phyloP scores from a whole-genome alignment of 1,284 basidiomycete genomes.

The Ceratobasidium papillatum region DNA sequence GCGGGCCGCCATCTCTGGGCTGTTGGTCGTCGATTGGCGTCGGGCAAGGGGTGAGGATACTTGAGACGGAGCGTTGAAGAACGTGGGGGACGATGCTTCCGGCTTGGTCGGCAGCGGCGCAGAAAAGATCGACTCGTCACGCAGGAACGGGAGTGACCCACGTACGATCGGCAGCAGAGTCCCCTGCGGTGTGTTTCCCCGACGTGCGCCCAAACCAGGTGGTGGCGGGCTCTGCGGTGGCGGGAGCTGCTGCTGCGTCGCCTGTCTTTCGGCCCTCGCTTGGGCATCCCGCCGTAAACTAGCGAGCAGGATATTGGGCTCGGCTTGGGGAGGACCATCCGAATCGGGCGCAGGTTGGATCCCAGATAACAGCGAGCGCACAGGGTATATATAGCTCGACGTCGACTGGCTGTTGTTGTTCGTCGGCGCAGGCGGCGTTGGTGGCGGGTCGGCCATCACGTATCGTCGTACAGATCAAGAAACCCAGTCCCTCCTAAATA shows the following conservation, averaged over 20 bases:
- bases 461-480: background rate
- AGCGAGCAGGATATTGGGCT: conserved; percentile 11
- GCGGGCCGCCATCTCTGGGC: background rate
- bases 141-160: conserved; percentile 11
- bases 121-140: conserved; percentile 18
- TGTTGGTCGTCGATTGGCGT: background rate
- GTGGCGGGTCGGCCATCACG: background rate
- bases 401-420: background rate
- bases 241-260: background rate
- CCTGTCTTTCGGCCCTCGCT: conserved; percentile 10
- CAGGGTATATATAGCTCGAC: conserved; percentile 45
- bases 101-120: conserved; percentile 23
- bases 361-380: conserved; percentile 45
- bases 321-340: conserved; percentile 10
- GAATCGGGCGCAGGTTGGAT: conserved; percentile 44
- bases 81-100: conserved; percentile 9
- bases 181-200: conserved; percentile 1
- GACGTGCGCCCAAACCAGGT: conserved; percentile 1
- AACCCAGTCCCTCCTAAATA: background rate
- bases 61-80: conserved; percentile 10
- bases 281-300: conserved; percentile 4
- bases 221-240: background rate
- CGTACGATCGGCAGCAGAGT: background rate
- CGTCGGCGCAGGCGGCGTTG: background rate
- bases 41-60: background rate